Evolutionary conservation across 192 early-diverging fungal genomes (phyloP).

Genomic region (Phycomyces nitens): DNA sequence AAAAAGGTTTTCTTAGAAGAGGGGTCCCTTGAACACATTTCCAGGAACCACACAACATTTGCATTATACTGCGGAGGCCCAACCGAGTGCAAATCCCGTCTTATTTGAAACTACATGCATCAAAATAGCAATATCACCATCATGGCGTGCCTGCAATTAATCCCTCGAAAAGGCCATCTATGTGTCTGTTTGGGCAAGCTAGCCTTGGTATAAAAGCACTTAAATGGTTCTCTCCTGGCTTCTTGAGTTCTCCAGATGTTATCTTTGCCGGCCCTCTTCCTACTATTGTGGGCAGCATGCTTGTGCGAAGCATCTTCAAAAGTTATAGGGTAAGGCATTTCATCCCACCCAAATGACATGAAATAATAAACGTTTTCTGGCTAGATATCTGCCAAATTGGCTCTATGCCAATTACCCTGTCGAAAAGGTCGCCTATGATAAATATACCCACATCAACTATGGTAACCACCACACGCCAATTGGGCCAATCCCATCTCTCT

Average conservation of each 20-base stretch:
- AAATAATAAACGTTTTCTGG: background rate
- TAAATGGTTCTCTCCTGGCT: too few relatives aligned
- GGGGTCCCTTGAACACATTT: too few relatives aligned
- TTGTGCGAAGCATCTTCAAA: conserved; percentile 14
- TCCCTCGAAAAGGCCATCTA: too few relatives aligned
- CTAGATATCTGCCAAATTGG: conserved; percentile 41
- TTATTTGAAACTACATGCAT: too few relatives aligned
- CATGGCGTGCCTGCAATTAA: too few relatives aligned
- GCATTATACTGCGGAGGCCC: too few relatives aligned
- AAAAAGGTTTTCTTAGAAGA: too few relatives aligned
- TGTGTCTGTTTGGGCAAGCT: too few relatives aligned
- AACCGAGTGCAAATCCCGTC: too few relatives aligned
- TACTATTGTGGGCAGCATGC: conserved; percentile 1
- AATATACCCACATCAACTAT: conserved; percentile 42
- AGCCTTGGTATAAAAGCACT: too few relatives aligned
- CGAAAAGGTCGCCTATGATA: conserved; percentile 20
- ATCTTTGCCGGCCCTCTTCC: background rate
- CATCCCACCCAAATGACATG: background rate
- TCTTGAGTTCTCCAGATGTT: conserved; percentile 2
- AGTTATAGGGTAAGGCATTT: conserved; percentile 26
- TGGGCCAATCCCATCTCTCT: background rate
- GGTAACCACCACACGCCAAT: conserved; percentile 25
- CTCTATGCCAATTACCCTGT: conserved; percentile 36
- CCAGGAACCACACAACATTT: too few relatives aligned
- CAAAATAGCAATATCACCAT: too few relatives aligned